phyloP scores from a whole-genome alignment of 192 early-diverging fungal genomes.

The Lobosporangium transversale region DNA sequence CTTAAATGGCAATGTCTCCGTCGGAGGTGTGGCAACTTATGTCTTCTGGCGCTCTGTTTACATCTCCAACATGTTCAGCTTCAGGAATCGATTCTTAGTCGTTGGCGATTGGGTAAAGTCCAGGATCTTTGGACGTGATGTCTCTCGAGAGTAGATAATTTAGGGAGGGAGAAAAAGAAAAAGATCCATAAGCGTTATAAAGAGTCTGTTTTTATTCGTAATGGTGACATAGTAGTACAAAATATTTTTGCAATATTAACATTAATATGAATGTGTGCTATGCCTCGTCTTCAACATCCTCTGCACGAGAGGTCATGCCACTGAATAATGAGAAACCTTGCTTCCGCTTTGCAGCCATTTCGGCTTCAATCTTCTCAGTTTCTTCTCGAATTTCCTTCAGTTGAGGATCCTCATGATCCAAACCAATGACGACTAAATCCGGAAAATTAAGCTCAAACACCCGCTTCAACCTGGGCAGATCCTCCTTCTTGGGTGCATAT shows the following conservation, averaged over 20 bases:
- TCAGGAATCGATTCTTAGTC: conserved; percentile 85
- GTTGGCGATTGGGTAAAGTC: conserved; percentile 93
- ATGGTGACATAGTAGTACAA: too few species aligned
- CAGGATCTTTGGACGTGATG: conserved; percentile 90
- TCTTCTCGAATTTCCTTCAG: conserved; percentile 39
- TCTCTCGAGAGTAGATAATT: conserved; percentile 81
- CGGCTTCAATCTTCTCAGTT: conserved; percentile 33
- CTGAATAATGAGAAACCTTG: conserved; percentile 36
- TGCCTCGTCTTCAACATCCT: background rate
- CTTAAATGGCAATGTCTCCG: conserved; percentile 70
- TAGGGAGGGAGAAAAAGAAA: conserved; percentile 4
- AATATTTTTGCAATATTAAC: too few species aligned
- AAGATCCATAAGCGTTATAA: too few species aligned
- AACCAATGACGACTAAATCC: conserved; percentile 20
- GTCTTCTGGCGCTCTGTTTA: conserved; percentile 84
- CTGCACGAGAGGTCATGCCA: background rate
- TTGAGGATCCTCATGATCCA: conserved; percentile 31
- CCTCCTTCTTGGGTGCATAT: conserved; percentile 38
- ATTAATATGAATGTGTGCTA: too few species aligned
- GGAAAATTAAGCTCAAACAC: conserved; percentile 40
- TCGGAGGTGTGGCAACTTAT: conserved; percentile 76
- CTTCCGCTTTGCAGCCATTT: conserved; percentile 15
- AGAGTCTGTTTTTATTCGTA: too few species aligned
- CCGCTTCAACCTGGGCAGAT: conserved; percentile 22
- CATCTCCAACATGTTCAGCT: conserved; percentile 82